These are phyloP conservation scores for Pythium utonaiense DNA, from an alignment of 352 stramenopile genomes.

Conservation along the genomic window DNA sequence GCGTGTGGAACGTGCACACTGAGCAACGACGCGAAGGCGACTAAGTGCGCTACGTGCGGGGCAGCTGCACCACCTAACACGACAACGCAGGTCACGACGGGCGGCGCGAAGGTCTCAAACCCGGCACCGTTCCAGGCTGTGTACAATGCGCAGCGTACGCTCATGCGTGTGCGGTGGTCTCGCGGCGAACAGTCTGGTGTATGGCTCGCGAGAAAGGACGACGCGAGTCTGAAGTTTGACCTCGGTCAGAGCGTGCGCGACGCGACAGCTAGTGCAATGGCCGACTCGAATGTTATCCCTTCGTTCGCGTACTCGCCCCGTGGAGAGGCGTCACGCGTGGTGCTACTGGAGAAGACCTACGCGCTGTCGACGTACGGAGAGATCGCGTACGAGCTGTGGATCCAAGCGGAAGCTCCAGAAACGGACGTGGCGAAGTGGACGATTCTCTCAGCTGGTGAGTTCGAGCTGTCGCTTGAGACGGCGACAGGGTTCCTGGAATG, in stretches of 20 bases:
- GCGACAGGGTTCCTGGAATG: constrained; percentile 43
- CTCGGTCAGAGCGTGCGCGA: constrained; percentile 32
- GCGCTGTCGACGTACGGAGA: constrained; percentile 56
- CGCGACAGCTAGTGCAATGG: constrained; percentile 41
- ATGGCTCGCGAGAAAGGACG: constrained; percentile 63
- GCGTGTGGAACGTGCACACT: constrained; percentile 73
- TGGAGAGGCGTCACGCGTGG: constrained; percentile 38
- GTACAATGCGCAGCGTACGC: constrained; percentile 52
- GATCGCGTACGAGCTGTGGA: constrained; percentile 69
- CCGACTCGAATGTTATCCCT: constrained; percentile 40
- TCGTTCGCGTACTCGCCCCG: constrained; percentile 54
- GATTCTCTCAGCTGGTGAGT: constrained; percentile 63
- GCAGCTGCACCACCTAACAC: constrained; percentile 44
- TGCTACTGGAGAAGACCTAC: constrained; percentile 60
- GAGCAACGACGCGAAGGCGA: constrained; percentile 54
- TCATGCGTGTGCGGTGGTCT: constrained; percentile 81
- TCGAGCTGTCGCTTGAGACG: constrained; percentile 40
- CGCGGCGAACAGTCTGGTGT: constrained; percentile 78
- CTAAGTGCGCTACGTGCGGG: constrained; percentile 72
- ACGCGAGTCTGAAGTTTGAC: constrained; percentile 32
- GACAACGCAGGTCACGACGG: constrained; percentile 28
- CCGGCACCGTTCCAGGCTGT: constrained; percentile 67
- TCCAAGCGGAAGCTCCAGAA: constrained; percentile 32
- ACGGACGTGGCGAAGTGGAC: constrained; percentile 28
- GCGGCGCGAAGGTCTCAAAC: constrained; percentile 54